A percentile compares a stretch with the other conserved stretches of the same genome.
phyloP scores from a whole-genome alignment of 306 rosid genomes.

The Datisca glomerata region DNA sequence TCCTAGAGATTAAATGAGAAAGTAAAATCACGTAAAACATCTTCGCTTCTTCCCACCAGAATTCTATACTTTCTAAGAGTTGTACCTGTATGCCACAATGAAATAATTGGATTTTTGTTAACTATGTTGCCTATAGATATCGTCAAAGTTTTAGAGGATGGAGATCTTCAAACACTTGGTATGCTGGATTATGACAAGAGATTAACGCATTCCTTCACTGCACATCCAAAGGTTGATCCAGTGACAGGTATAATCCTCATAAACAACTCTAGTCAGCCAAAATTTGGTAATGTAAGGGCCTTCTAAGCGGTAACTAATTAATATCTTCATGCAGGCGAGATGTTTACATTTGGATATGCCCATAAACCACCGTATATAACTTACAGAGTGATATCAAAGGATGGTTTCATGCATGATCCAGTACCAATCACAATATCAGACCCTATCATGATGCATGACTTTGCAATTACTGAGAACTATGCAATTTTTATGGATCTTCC shows the following conservation, averaged over 20 bases:
- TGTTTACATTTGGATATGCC: constrained; percentile 94
- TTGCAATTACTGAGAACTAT: constrained; percentile 83
- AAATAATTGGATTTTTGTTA: too few species aligned
- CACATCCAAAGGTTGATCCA: constrained; percentile 98
- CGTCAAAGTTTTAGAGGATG: constrained; percentile 88
- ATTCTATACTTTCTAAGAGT: too few species aligned
- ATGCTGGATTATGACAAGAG: constrained; percentile 91
- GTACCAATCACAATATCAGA: constrained; percentile 77
- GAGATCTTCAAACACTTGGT: constrained; percentile 90
- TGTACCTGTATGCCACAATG: too few species aligned
- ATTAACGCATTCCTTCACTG: constrained; percentile 80
- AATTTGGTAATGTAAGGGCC: constrained; percentile 7
- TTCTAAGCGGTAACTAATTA: constrained; percentile 12
- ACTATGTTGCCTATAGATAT: too few species aligned
- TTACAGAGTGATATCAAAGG: constrained; percentile 84
- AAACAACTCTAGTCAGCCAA: constrained; percentile 11
- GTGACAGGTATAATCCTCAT: constrained; percentile 48
- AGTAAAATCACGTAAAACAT: too few species aligned
- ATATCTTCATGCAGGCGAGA: constrained; percentile 62
- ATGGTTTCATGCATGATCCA: constrained; percentile 87
- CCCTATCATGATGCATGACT: constrained; percentile 95
- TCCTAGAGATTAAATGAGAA: too few species aligned
- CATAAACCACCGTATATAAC: constrained; percentile 77
- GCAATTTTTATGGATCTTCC: constrained; percentile 95
- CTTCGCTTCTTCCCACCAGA: too few species aligned